Evolutionary conservation across 106 monocot genomes (phyloP).

Genomic region (Platanthera guangdongensis): DNA sequence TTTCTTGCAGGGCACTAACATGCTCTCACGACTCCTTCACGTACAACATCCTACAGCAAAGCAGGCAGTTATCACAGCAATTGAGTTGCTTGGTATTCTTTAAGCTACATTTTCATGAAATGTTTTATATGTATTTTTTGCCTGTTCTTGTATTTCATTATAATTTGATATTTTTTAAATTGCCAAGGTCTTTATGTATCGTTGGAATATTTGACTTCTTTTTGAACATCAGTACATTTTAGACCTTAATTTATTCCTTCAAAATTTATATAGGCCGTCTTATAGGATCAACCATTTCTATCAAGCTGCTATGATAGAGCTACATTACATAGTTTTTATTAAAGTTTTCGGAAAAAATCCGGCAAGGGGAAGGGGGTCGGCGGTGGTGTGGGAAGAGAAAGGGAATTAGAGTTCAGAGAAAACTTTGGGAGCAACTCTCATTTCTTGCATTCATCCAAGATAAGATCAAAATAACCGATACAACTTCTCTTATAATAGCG

Average conservation of each 20-base stretch:
- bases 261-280: background rate
- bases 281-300: background rate
- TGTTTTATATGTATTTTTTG: background rate
- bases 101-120: background rate
- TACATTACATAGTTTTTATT: background rate
- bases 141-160: background rate
- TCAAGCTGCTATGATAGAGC: background rate
- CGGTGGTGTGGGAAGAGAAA: too few species aligned
- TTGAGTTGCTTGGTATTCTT: constrained; percentile 79
- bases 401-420: too few species aligned
- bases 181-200: background rate
- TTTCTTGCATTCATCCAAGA: too few species aligned
- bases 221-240: background rate
- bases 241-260: background rate
- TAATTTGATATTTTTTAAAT: background rate
- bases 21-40: constrained; percentile 89
- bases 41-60: constrained; percentile 91
- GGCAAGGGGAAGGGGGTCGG: too few species aligned
- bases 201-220: background rate
- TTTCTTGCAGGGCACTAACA: constrained; percentile 72
- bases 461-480: too few species aligned
- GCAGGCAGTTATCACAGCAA: constrained; percentile 98
- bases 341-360: too few species aligned
- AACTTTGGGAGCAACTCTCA: too few species aligned
- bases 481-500: too few species aligned